Evolutionary conservation across 768 basidiomycete genomes (phyloP).

Genomic region (Lactarius indigo): DNA sequence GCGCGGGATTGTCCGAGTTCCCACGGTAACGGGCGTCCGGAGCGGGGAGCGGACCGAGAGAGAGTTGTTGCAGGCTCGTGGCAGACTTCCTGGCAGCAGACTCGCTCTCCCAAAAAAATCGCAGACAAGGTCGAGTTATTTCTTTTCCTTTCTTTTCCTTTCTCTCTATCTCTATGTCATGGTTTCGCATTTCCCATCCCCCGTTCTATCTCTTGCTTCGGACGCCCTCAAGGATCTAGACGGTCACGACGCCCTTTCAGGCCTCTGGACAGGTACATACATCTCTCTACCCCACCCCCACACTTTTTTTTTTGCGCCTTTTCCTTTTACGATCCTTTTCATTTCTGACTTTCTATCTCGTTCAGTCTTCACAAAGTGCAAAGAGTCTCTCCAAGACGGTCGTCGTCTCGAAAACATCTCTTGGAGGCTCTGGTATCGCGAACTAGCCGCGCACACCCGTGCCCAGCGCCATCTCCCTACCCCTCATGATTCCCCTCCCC

Average conservation of each 20-base stretch:
- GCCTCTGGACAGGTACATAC: slow-evolving; percentile 68
- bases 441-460: slow-evolving; percentile 44
- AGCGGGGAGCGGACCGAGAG: not conserved
- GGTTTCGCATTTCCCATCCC: slow-evolving; percentile 53
- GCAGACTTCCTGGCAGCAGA: not conserved
- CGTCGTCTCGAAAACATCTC: slow-evolving; percentile 80
- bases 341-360: slow-evolving; percentile 1
- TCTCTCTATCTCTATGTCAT: slow-evolving; percentile 34
- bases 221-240: slow-evolving; percentile 68
- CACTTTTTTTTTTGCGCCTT: slow-evolving; percentile 4
- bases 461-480: slow-evolving; percentile 32
- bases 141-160: not conserved
- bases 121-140: not conserved
- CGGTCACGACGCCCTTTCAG: slow-evolving; percentile 59
- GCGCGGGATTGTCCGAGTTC: not conserved
- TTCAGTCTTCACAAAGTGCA: slow-evolving; percentile 82
- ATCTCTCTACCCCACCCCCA: slow-evolving; percentile 27
- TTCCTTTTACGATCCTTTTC: not conserved
- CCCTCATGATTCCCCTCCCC: slow-evolving; percentile 29
- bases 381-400: slow-evolving; percentile 76
- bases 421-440: slow-evolving; percentile 80
- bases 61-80: not conserved
- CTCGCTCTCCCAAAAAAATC: not conserved
- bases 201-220: slow-evolving; percentile 61
- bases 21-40: not conserved